Conservation (phyloP, 257 asterid species). For the Capsicum chinense region DNA sequence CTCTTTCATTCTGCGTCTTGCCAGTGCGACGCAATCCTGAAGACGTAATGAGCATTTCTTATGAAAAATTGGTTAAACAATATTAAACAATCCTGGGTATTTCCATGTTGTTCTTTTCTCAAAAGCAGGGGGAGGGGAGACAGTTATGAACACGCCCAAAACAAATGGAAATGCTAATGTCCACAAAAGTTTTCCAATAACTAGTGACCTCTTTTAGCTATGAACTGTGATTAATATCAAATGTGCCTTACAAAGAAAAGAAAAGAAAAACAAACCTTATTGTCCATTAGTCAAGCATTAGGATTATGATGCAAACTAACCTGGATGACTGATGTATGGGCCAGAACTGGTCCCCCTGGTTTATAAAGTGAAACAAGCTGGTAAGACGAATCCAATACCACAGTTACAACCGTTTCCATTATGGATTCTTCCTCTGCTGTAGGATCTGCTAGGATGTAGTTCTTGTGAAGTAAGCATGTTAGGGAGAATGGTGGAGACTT, state of each 20-base stretch:
- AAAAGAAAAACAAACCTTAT: not conserved
- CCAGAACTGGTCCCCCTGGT: slow-evolving; percentile 92
- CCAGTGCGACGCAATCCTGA: slow-evolving; percentile 74
- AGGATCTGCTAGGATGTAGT: slow-evolving; percentile 93
- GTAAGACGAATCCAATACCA: slow-evolving; percentile 72
- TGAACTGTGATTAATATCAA: not conserved
- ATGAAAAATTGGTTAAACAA: slow-evolving; percentile 25
- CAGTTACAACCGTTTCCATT: slow-evolving; percentile 82
- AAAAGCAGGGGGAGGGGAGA: not conserved
- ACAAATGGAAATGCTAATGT: not conserved
- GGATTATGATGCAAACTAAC: slow-evolving; percentile 45
- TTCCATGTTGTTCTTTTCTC: not conserved
- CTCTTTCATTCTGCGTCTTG: slow-evolving; percentile 69
- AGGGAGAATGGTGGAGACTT: slow-evolving; percentile 62
- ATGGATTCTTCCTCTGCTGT: slow-evolving; percentile 94
- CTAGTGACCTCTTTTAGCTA: not conserved
- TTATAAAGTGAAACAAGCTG: slow-evolving; percentile 83
- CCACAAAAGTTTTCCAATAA: not conserved
- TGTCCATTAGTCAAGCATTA: not conserved
- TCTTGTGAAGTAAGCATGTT: slow-evolving; percentile 85
- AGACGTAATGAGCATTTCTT: slow-evolving; percentile 24
- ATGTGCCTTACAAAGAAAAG: not conserved
- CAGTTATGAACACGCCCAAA: not conserved
- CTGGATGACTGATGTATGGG: slow-evolving; percentile 67
- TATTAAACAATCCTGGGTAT: not conserved